Evolutionary conservation across 805 yeast genomes (phyloP).

Genomic region (Komagataella phaffii): DNA sequence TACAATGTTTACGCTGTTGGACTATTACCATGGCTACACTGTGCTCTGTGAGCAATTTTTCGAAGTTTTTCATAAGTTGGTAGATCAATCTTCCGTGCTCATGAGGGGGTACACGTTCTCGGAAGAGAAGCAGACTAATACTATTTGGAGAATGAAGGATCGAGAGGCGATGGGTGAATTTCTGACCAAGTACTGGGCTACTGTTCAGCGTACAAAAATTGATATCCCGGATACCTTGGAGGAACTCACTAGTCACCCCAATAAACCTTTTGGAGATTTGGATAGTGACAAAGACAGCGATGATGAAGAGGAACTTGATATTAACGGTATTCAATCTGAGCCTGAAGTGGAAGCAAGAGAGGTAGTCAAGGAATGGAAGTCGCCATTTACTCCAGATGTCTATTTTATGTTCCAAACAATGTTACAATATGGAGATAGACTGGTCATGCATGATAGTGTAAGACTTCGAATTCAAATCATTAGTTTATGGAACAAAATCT

Average conservation of each 20-base stretch:
- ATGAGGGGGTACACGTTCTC: conserved; percentile 17
- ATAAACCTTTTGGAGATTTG: conserved; percentile 11
- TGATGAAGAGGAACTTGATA: conserved; percentile 19
- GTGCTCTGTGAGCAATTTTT: conserved; percentile 63
- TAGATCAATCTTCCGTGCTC: conserved; percentile 27
- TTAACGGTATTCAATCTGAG: conserved; percentile 7
- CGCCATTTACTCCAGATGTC: conserved; percentile 48
- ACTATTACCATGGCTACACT: conserved; percentile 74
- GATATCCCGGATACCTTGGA: conserved; percentile 5
- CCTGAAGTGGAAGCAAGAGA: conserved; percentile 4
- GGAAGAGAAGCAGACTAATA: conserved; percentile 16
- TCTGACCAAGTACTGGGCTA: conserved; percentile 21
- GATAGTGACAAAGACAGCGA: conserved; percentile 24
- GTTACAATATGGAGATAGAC: conserved; percentile 52
- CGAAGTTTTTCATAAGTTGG: conserved; percentile 49
- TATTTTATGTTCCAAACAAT: conserved; percentile 51
- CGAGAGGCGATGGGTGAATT: conserved; percentile 29
- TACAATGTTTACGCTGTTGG: conserved; percentile 65
- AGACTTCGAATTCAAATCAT: conserved; percentile 44
- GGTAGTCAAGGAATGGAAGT: conserved; percentile 41
- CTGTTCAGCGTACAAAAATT: conserved; percentile 8
- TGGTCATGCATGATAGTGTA: conserved; percentile 53
- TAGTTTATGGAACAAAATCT: conserved; percentile 24
- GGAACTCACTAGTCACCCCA: conserved; percentile 10
- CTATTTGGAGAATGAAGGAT: conserved; percentile 49